Base-by-base conservation (phyloP, 1,284 basidiomycete species). In the Rhodotorula sp. region DNA sequence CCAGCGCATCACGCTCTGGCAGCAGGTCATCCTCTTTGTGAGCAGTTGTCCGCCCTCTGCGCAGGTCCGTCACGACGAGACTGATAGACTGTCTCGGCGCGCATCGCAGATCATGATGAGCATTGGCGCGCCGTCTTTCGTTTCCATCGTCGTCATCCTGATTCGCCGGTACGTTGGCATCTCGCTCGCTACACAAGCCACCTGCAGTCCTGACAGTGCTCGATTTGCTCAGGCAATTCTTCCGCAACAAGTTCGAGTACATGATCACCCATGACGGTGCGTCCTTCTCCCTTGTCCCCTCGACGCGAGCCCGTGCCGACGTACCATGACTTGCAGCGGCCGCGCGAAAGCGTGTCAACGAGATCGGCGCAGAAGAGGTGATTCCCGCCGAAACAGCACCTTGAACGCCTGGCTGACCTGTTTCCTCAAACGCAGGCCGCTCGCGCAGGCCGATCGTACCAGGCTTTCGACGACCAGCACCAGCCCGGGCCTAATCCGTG, bases 171-270 rank as follows among this genome's bases (percentile, higher is more conserved):
- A 13, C 55, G 69, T 60, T 1, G 7, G 7, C 1, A 25, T 21
- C 52, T 8, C 34, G 23, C 1, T 25, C 7, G 13, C 16, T 17
- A 12, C 5, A 17, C 19, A 4, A n/a, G 7, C 34, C 1, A 23
- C 27, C 13, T 14, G 7, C 8, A 21, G 17, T n/a, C 21, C 61
- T 61, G 21, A 34, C 25, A 12, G 1, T 25, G 19, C n/a, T 7
- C 8, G 21, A 23, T 1, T 34, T 14, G 7, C 4, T 10, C 66
- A 91, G 90, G 78, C 84, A 87, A 77, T 92, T 91, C 81, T 92
- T 93, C 79, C 87, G 88, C 4, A 85, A 84, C 76, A 88, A 88
- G 77, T 92, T 92, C 78, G 84, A 87, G 68, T 84, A 90, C 79
- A 85, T 92, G 62, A 83, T 93, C 59, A 83, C 86, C 70, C 83